Base-by-base conservation (phyloP, 176 grass and related monocot species). In the Triticum urartu region DNA sequence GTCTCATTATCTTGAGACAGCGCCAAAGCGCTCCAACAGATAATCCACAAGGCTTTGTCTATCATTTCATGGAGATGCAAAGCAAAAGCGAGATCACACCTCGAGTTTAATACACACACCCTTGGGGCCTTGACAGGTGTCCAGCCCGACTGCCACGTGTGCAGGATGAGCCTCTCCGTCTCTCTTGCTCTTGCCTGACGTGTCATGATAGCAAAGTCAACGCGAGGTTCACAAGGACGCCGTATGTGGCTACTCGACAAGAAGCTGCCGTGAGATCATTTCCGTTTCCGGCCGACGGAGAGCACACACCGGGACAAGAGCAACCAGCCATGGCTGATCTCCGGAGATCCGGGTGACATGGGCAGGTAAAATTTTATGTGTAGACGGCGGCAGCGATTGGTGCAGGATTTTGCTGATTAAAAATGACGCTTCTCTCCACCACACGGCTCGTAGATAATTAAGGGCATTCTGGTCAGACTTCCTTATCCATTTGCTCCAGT, bases 91-190 rank as follows among this genome's bases (percentile, higher is more conserved):
- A 56, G 52, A 56, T 56, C 17, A 56, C 52, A 56, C 3, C 17
- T 56, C 17, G 2, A 56, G 52, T 56, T 20, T 56, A 20, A 56
- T 56, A 45, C 47, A 5, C 3, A 50, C 17, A 20, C 52, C 17
- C 5, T 7, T 56, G 52, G 0, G 17, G 52, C 52, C 52, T 3
- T 9, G 17, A 81, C 56, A 87, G 28, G 56, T 87, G 85, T 81
- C 54, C 30, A 45, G 38, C 33, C 14, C 7, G 28, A 38, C 59
- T 11, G 60, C 75, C 84, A 87, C 78, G 17, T 81, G 69, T 75
- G 5, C 10, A 77, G 2, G 6, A 56, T 6, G 11, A n/a, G 25
- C 1, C 56, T 62, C 22, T 17, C 5, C 1, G 6, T 15, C 24
- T 69, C 68, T 56, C 52, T 2, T 18, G 21, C 58, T 10, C 7